Conservation (phyloP, 306 rosid species). For the Cucurbita moschata region DNA sequence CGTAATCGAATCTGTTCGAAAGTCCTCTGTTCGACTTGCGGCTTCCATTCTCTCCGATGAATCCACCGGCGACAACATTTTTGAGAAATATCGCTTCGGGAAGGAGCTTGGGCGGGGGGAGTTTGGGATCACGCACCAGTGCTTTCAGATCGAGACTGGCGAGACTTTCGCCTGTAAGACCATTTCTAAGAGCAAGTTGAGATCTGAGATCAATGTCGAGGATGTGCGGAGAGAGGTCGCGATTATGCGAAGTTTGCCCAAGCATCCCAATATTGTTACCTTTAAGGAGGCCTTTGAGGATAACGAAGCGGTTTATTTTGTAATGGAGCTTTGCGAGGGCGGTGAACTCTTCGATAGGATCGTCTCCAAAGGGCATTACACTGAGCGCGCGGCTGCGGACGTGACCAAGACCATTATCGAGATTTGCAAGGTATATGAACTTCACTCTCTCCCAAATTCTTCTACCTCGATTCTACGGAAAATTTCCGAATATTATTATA, state of each 20-base stretch:
- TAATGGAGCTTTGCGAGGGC: constrained; percentile 85
- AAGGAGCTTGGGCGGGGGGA: constrained; percentile 80
- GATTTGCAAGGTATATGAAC: constrained; percentile 54
- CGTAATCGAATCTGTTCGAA: constrained; percentile 9
- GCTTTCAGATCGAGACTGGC: constrained; percentile 25
- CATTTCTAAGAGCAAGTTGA: constrained; percentile 59
- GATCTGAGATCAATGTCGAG: constrained; percentile 62
- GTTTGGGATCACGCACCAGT: constrained; percentile 57
- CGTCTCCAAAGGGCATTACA: constrained; percentile 69
- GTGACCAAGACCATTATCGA: constrained; percentile 61
- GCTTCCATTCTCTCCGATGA: constrained; percentile 20
- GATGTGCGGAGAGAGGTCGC: constrained; percentile 83
- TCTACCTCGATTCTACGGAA: neutral
- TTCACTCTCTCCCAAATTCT: neutral
- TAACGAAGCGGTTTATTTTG: constrained; percentile 64
- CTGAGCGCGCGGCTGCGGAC: constrained; percentile 75
- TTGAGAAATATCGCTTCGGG: constrained; percentile 35
- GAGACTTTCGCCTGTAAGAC: constrained; percentile 55
- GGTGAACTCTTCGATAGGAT: constrained; percentile 90
- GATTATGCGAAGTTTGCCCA: constrained; percentile 69
- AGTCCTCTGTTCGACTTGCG: constrained; percentile 2
- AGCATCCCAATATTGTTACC: constrained; percentile 59
- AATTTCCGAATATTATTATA: neutral
- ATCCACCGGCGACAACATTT: constrained; percentile 35
- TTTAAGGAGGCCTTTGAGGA: constrained; percentile 83